phyloP scores from a whole-genome alignment of 306 rosid genomes.

The Canavalia gladiata region DNA sequence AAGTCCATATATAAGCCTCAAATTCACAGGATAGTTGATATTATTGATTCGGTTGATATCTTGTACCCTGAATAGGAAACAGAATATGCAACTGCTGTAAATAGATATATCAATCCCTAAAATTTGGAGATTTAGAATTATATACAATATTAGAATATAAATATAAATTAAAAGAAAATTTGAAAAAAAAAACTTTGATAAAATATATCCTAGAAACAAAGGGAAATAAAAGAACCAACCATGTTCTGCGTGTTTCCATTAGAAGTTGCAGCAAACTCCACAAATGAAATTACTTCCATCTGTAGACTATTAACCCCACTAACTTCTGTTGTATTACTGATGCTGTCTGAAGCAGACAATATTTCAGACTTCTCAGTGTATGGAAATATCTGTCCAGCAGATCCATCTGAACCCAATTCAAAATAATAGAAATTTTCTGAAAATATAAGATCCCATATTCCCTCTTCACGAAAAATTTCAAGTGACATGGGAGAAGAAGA shows the following conservation, averaged over 20 bases:
- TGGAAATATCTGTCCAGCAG: slow-evolving; percentile 55
- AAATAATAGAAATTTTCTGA: slow-evolving; percentile 90
- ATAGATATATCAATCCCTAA: neutral
- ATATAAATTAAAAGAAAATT: slow-evolving; percentile 9
- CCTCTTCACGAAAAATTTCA: slow-evolving; percentile 80
- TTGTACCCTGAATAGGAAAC: neutral
- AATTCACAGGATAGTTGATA: slow-evolving; percentile 26
- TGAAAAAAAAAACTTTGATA: slow-evolving; percentile 15
- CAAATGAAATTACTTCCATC: slow-evolving; percentile 79
- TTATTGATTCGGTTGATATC: neutral
- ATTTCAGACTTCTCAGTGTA: slow-evolving; percentile 56
- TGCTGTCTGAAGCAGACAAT: slow-evolving; percentile 57
- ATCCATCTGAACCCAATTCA: slow-evolving; percentile 64
- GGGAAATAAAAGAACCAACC: slow-evolving; percentile 58
- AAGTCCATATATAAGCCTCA: slow-evolving; percentile 27
- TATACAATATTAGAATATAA: neutral
- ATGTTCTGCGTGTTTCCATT: slow-evolving; percentile 71
- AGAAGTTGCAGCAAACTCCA: slow-evolving; percentile 86
- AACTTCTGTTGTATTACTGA: slow-evolving; percentile 54
- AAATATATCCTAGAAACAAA: slow-evolving; percentile 18
- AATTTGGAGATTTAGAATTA: neutral
- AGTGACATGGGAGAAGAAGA: slow-evolving; percentile 70
- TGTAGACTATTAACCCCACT: slow-evolving; percentile 73
- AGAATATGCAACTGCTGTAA: neutral
- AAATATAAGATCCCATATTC: slow-evolving; percentile 93